Conservation (phyloP, 768 basidiomycete species). For the Rubroboletus satanas region DNA sequence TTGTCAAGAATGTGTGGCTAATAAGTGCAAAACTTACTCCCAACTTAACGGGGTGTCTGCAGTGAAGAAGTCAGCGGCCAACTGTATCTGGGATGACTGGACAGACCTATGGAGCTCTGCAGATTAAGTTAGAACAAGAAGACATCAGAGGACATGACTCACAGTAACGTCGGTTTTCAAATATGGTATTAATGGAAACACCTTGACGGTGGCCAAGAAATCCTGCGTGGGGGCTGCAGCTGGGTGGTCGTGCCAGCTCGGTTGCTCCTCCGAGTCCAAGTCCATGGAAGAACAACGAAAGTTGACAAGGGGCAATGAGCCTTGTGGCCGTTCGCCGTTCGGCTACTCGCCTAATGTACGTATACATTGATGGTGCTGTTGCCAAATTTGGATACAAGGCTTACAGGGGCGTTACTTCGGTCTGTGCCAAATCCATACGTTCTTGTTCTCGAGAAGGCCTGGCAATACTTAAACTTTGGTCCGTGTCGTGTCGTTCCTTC, state of each 20-base stretch:
- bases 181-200: slow-evolving; percentile 77
- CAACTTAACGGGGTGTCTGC: slow-evolving; percentile 71
- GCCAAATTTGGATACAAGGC: slow-evolving; percentile 26
- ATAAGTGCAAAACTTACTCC: slow-evolving; percentile 53
- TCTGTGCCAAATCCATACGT: slow-evolving; percentile 26
- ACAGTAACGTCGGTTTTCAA: slow-evolving; percentile 69
- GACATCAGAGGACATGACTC: slow-evolving; percentile 30
- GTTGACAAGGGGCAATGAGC: background rate
- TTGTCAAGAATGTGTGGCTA: background rate
- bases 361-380: background rate
- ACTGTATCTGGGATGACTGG: background rate
- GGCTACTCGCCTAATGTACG: too few relatives aligned
- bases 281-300: slow-evolving; percentile 30
- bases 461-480: slow-evolving; percentile 21
- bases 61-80: background rate
- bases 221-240: slow-evolving; percentile 53
- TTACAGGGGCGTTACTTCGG: slow-evolving; percentile 1
- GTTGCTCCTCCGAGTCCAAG: slow-evolving; percentile 32
- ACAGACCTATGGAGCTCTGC: slow-evolving; percentile 30
- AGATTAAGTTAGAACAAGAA: slow-evolving; percentile 8
- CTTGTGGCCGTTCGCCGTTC: too few relatives aligned
- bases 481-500: slow-evolving; percentile 22
- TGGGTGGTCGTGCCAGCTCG: slow-evolving; percentile 21
- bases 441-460: slow-evolving; percentile 35
- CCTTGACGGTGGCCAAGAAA: slow-evolving; percentile 57